phyloP scores from a whole-genome alignment of 441 rosid genomes.

The Adansonia madagascariensis region DNA sequence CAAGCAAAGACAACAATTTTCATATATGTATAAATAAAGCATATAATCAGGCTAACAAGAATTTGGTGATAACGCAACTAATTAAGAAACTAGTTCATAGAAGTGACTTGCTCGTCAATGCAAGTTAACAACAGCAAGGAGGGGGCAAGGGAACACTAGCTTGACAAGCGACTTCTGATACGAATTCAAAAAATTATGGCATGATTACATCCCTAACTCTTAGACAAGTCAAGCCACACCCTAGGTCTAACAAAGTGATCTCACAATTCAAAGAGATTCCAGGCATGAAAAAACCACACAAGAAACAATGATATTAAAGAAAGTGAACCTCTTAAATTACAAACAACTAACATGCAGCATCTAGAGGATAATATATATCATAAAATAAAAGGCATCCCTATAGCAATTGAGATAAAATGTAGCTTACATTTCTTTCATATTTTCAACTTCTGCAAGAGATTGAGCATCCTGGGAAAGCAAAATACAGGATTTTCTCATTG shows the following conservation, averaged over 20 bases:
- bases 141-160: background rate
- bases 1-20: background rate
- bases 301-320: conserved; percentile 16
- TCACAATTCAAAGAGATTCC: conserved; percentile 11
- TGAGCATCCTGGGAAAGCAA: conserved; percentile 65
- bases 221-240: background rate
- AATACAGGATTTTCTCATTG: conserved; percentile 59
- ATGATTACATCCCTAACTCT: background rate
- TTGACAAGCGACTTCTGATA: background rate
- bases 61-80: background rate
- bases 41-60: background rate
- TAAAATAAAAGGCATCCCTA: conserved; percentile 9
- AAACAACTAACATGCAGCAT: conserved; percentile 4
- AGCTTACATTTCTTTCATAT: conserved; percentile 72
- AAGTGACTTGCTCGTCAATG: background rate
- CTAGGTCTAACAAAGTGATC: background rate
- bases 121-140: background rate
- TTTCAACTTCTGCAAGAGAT: conserved; percentile 61
- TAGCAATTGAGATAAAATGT: conserved; percentile 29
- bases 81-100: background rate
- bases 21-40: background rate
- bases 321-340: conserved; percentile 16
- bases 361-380: conserved; percentile 10
- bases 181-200: background rate
- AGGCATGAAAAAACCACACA: background rate